Conservation (phyloP, 1,139 yeast species). For the Kodamaea derodonti region DNA sequence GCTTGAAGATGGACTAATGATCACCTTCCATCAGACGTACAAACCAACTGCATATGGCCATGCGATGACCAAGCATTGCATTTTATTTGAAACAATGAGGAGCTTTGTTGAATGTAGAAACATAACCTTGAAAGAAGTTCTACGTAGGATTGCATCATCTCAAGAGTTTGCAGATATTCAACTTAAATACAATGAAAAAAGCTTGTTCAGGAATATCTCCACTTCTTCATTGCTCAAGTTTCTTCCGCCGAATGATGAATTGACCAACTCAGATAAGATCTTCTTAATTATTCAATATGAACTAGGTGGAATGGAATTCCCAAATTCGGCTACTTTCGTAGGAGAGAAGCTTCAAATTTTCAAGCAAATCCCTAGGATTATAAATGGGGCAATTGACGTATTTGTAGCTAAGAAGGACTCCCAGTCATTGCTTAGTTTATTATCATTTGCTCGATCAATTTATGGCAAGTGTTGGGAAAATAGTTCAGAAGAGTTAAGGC, state of each 20-base stretch:
- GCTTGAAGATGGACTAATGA: constrained; percentile 24
- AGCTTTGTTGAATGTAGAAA: constrained; percentile 17
- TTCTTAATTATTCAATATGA: constrained; percentile 42
- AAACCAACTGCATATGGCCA: constrained; percentile 36
- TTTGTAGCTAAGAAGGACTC: constrained; percentile 37
- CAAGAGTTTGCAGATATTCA: constrained; percentile 36
- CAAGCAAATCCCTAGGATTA: constrained; percentile 35
- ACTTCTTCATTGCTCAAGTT: constrained; percentile 29
- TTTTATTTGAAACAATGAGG: constrained; percentile 39
- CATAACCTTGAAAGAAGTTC: constrained; percentile 17
- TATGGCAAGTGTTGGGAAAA: constrained; percentile 48
- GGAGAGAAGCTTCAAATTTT: constrained; percentile 40
- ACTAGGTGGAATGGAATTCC: constrained; percentile 44
- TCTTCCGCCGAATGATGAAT: constrained; percentile 20
- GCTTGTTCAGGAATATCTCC: constrained; percentile 38
- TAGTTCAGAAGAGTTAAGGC: constrained; percentile 37
- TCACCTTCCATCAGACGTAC: constrained; percentile 13
- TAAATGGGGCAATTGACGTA: constrained; percentile 42
- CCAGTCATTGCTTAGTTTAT: constrained; percentile 28
- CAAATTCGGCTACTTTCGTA: constrained; percentile 36
- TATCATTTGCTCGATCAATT: constrained; percentile 34
- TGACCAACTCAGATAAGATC: constrained; percentile 23
- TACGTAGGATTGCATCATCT: constrained; percentile 27
- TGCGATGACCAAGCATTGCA: constrained; percentile 45
- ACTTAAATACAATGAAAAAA: constrained; percentile 41